These are phyloP conservation scores for Vitis hybrid DNA, from an alignment of 177 flowering plant genomes.

Conservation along the genomic window DNA sequence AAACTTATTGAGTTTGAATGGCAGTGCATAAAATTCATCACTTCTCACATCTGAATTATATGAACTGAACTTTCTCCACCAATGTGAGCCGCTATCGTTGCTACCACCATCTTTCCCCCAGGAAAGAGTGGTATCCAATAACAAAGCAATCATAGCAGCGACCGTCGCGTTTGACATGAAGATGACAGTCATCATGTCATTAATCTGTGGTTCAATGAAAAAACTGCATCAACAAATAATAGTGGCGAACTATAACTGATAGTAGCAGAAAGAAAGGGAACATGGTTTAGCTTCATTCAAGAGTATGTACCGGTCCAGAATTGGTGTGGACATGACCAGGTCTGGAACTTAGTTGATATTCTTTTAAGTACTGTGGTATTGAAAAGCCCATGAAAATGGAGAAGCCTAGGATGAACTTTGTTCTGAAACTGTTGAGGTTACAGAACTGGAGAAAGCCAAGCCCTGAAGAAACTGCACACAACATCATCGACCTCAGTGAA, in stretches of 20 bases:
- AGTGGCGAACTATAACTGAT: not conserved
- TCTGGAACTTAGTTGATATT: slow-evolving; percentile 15
- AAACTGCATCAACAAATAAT: not conserved
- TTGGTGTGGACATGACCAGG: slow-evolving; percentile 24
- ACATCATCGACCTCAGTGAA: not conserved
- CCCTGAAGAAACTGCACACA: slow-evolving; percentile 49
- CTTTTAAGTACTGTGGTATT: slow-evolving; percentile 55
- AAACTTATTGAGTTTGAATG: slow-evolving; percentile 41
- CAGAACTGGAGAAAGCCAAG: slow-evolving; percentile 57
- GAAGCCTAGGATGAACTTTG: slow-evolving; percentile 51
- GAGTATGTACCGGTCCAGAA: slow-evolving; percentile 39
- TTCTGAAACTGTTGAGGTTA: slow-evolving; percentile 58
- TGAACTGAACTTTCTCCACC: slow-evolving; percentile 58
- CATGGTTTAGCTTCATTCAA: not conserved
- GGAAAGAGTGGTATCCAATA: slow-evolving; percentile 40
- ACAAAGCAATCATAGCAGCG: slow-evolving; percentile 34
- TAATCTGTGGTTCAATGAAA: slow-evolving; percentile 36
- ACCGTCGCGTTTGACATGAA: slow-evolving; percentile 44
- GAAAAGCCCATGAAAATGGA: slow-evolving; percentile 57
- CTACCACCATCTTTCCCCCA: slow-evolving; percentile 19
- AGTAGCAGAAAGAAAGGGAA: not conserved
- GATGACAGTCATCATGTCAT: slow-evolving; percentile 37
- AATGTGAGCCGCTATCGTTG: slow-evolving; percentile 44
- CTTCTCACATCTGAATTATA: slow-evolving; percentile 43
- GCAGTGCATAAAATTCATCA: slow-evolving; percentile 58